Evolutionary conservation across 2,329 filamentous ascomycete species (phyloP), one percentile per base, ranked within the genome.

Genomic region (Verticillium longisporum): DNA sequence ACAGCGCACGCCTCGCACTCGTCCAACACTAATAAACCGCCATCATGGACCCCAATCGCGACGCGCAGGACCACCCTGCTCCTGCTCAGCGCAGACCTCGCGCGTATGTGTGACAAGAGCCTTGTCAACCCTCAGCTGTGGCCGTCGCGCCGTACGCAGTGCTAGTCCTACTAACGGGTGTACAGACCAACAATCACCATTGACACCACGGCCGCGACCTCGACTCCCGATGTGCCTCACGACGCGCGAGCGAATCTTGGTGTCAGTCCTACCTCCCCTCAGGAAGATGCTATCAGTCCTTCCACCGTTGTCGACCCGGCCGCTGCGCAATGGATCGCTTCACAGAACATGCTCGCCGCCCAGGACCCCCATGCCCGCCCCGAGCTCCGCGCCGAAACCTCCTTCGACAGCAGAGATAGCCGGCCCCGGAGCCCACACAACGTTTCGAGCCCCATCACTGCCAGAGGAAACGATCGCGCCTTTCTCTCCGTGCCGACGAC

Each of bases 401-500:
- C 86, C 1, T 88, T 89, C 66, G 88, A 90, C 21, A 86, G 81
- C 72, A 82, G 78, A 65, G 86, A 88, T 63, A 88, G 84, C 70
- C 80, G 87, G 61, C 88, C 88, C 1, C 88, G 84, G 13, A 91
- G 88, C 65, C 87, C 88, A 9, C 88, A 90, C 72, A 91, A 91
- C 75, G 80, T 91, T 57, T 89, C 87, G 33, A 86, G 77, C 64
- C 83, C 83, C 1, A 77, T 85, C 9, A 65, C 83, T 13, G 73
- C 78, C 18, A 75, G 75, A 15, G 74, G 72, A 18, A 76, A 73
- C 73, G 74, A 86, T 73, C 70, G 78, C 67, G 70, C 80, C 60
- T 89, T 89, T 66, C 77, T 92, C 56, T 80, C 86, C 0, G 89
- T 92, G 1, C 89, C 89, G 1, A 80, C 79, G n/a, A 78, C 77